These are phyloP conservation scores for Fusarium sp. DNA, from an alignment of 2,329 filamentous ascomycete species.

Conservation along the genomic window DNA sequence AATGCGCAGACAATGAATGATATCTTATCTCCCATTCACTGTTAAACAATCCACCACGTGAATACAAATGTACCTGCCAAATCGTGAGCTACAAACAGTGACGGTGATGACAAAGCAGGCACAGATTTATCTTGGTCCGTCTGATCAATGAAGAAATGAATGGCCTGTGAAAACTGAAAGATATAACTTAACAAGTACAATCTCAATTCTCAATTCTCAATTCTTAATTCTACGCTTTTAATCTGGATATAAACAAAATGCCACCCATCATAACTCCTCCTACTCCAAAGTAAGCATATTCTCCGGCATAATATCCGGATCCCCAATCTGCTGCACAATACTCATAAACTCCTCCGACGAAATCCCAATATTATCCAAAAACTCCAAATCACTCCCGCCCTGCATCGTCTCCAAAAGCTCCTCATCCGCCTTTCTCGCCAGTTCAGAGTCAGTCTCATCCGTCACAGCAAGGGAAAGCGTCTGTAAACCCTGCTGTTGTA, in stretches of 20 bases:
- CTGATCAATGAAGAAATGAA: no score
- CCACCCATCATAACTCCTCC: not conserved
- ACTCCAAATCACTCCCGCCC: conserved; percentile 44
- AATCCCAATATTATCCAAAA: conserved; percentile 54
- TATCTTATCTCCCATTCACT: not conserved
- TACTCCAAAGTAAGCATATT: conserved; percentile 39
- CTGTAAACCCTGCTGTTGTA: conserved; percentile 46
- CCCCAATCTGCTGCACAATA: conserved; percentile 53
- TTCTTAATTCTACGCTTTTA: not conserved
- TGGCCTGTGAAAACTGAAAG: accelerated
- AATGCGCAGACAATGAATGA: not conserved
- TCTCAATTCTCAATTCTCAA: no score
- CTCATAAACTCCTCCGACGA: conserved; percentile 55
- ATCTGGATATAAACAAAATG: not conserved
- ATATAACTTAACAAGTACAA: no score
- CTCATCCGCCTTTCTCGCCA: not conserved
- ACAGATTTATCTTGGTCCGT: no score
- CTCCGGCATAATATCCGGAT: conserved; percentile 38
- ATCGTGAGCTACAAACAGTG: no score
- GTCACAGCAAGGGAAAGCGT: conserved; percentile 38
- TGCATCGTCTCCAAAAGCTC: conserved; percentile 23
- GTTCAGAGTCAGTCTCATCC: conserved; percentile 20
- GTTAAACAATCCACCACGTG: no score
- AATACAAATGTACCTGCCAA: no score
- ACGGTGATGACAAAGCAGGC: not conserved